Evolutionary conservation across 805 yeast species (phyloP).

Genomic region (Sungouiozyma ichnusensis): DNA sequence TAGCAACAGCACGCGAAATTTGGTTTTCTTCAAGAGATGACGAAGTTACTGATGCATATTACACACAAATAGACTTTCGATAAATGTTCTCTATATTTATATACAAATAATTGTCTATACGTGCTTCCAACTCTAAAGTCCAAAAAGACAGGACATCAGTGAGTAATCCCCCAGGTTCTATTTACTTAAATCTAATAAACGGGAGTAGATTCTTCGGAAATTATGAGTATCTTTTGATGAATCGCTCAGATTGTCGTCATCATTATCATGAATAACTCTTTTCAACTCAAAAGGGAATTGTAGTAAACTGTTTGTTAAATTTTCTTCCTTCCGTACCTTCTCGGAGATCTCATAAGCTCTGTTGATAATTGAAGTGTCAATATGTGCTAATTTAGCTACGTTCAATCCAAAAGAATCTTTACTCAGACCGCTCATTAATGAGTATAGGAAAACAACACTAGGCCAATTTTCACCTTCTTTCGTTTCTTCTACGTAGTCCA

Average conservation of each 20-base stretch:
- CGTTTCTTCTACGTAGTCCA: conserved; percentile 49
- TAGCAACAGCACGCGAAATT: conserved; percentile 30
- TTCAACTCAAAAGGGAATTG: conserved; percentile 3
- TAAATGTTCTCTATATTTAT: too few relatives aligned
- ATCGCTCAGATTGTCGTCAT: neutral
- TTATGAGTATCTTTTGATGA: neutral
- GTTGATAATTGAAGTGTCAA: conserved; percentile 38
- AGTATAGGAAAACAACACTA: conserved; percentile 43
- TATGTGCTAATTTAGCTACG: conserved; percentile 67
- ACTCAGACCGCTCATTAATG: conserved; percentile 39
- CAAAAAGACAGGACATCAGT: neutral
- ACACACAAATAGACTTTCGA: neutral
- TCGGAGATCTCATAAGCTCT: conserved; percentile 33
- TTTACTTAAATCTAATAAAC: neutral
- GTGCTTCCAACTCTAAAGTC: too few relatives aligned
- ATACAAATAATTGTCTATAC: neutral
- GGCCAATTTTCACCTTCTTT: conserved; percentile 29
- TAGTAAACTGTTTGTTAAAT: conserved; percentile 2
- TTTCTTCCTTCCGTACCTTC: conserved; percentile 8
- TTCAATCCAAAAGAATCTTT: conserved; percentile 72
- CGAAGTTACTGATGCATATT: neutral
- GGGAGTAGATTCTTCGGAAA: neutral
- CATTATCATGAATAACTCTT: neutral
- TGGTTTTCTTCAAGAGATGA: conserved; percentile 23
- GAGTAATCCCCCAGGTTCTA: neutral